Base-by-base conservation (phyloP, 2,329 filamentous ascomycete species). In the Endothia cerciana region DNA sequence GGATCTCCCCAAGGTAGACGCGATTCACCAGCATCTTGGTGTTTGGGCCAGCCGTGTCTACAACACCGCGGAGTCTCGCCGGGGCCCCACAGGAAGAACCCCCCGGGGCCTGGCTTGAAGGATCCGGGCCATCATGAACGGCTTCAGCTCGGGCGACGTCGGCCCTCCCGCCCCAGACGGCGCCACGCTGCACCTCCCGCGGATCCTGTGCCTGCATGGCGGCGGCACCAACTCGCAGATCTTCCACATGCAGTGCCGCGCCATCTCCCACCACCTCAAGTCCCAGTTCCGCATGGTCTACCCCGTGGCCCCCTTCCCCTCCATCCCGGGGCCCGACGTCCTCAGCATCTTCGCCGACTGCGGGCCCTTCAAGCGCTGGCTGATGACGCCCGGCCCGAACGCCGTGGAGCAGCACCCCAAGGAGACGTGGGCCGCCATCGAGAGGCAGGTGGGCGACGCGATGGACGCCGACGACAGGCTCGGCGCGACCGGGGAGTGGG, bases 201-300 rank as follows among this genome's bases (percentile, higher is more conserved):
- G 91, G 66, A 87, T 94, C 70, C 88, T 94, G 71, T 93, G 90
- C 77, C 87, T 94, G n/a, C 91, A 94, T 76, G 91, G 91, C 74
- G 91, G 91, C 72, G 91, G 91, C 68, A 87, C 89, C 69, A 93
- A 90, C 72, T 88, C 84, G n/a, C 74, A 82, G 49, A 86, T 93
- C 74, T 93, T 93, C 79, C 80, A 83, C 68, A 75, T 84, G 13
- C 91, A 94, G 78, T 87, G 87, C 70, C 90, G 91, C 68, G 79
- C 79, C 69, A 71, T 86, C 63, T 74, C 77, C 60, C 70, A 74
- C 38, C 75, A 73, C 33, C 83, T 93, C 0, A 74, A 77, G 55
- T 75, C 82, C 7, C 77, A 83, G 56, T 92, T 93, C 75, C 87
- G 91, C 49, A 83, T 93, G 69, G 87, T 91, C 72, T 94, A 90